These are phyloP conservation scores for Potentilla sterilis DNA, from an alignment of 306 rosid genomes.

Conservation along the genomic window DNA sequence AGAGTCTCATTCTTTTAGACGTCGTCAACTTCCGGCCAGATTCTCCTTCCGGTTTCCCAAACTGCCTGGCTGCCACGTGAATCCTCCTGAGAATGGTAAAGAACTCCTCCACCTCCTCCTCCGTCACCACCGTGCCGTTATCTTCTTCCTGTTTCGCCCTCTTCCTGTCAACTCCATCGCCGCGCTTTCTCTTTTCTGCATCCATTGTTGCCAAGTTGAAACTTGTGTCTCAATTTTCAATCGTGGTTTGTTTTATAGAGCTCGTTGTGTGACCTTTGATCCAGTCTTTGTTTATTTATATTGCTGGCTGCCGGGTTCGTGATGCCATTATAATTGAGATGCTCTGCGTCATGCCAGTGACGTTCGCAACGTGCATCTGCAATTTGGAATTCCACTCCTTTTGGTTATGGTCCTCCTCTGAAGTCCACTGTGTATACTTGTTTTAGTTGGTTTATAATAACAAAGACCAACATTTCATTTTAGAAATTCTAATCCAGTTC, in stretches of 20 bases:
- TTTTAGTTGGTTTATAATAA: too few species aligned
- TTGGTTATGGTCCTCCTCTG: not conserved
- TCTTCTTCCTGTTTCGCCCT: not conserved
- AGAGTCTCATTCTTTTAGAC: conserved; percentile 19
- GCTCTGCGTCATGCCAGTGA: conserved; percentile 15
- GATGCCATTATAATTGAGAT: not conserved
- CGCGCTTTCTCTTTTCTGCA: conserved; percentile 36
- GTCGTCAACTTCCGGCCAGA: conserved; percentile 20
- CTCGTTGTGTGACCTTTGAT: not conserved
- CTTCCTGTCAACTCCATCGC: not conserved
- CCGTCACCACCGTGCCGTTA: conserved; percentile 19
- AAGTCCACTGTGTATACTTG: not conserved
- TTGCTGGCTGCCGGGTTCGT: not conserved
- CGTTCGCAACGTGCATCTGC: not conserved
- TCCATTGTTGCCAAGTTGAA: conserved; percentile 15
- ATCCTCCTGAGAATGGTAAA: conserved; percentile 46
- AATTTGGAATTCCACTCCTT: not conserved
- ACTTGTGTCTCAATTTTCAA: not conserved
- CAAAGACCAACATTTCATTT: too few species aligned
- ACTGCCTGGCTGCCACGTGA: conserved; percentile 37
- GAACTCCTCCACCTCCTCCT: conserved; percentile 56
- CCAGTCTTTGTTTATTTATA: not conserved
- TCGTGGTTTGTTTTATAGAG: not conserved
- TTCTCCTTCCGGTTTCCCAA: conserved; percentile 25
- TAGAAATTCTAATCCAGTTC: too few species aligned